These are phyloP conservation scores for Neurospora hispaniola DNA, from an alignment of 495 filamentous ascomycete species.

Conservation along the genomic window DNA sequence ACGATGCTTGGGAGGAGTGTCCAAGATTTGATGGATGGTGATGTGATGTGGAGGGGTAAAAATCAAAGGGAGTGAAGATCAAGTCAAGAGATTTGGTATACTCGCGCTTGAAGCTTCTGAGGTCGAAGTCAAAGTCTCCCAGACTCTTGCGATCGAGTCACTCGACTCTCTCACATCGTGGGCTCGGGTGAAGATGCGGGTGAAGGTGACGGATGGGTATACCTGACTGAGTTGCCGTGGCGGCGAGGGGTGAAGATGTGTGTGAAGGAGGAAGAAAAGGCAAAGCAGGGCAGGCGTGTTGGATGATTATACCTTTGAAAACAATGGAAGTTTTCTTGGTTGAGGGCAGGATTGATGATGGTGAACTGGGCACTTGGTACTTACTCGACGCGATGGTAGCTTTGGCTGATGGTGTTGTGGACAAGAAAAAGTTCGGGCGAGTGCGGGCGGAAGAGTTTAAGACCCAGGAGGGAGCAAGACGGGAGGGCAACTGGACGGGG, in stretches of 20 bases:
- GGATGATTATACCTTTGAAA: neutral
- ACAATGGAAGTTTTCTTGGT: neutral
- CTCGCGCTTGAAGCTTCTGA: neutral
- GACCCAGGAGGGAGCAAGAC: neutral
- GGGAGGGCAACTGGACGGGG: neutral
- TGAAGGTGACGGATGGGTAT: neutral
- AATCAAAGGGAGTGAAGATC: neutral
- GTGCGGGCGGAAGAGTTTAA: neutral
- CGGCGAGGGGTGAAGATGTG: neutral
- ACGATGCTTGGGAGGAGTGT: neutral
- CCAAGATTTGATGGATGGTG: neutral
- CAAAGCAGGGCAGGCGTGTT: neutral
- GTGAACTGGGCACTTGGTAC: neutral
- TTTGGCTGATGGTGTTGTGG: neutral
- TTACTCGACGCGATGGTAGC: neutral
- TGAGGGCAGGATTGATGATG: neutral
- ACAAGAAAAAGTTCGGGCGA: neutral
- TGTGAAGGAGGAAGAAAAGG: neutral
- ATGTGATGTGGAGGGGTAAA: neutral
- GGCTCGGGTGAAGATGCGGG: neutral
- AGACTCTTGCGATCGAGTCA: neutral
- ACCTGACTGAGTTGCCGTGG: neutral
- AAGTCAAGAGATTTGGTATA: neutral
- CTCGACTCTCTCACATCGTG: neutral
- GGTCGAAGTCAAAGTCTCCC: neutral